Evolutionary conservation across 306 rosid genomes (phyloP), one percentile per base, ranked within the genome.

Genomic region (Sophora flavescens): DNA sequence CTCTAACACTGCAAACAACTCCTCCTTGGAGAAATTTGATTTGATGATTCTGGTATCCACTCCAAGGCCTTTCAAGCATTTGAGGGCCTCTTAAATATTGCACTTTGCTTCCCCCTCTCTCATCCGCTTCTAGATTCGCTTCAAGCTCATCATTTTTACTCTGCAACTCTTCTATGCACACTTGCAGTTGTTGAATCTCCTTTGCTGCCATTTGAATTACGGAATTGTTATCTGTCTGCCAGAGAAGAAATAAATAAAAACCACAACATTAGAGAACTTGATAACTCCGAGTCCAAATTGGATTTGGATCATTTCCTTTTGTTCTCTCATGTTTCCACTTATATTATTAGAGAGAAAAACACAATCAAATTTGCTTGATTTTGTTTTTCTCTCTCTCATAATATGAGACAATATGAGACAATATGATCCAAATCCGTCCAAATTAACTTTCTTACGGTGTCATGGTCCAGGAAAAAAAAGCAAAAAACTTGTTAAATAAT

Each of bases 181-280:
- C 63, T 66, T 80, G 72, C 65, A 90, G 77, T 68, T 79, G 71
- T 63, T 75, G 44, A 63, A 93, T 89, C 60, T 77, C 86, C 84
- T 28, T 78, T 1, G 87, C 63, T 5, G 96, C 89, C 30, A 39
- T 69, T 72, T 86, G 85, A 72, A 90, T 80, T 22, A 87, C 86
- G 16, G 94, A 84, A 12, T 90, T 90, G 86, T 83, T 88, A 60
- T 93, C 94, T 30, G 63, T 85, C 97, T 93, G 85, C 84, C 36
- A 32, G 1, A 66, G 22, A 18, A 54, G 13, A 45, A 18, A 16
- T 3, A 59, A 4, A 16, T 1, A 3, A 39, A 11, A 9, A 13
- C 13, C n/a, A n/a, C 22, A 56, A 6, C 3, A 16, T 10, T 50
- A 30, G 62, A 33, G 1, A 17, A 14, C 2, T 8, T 15, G 18